Base-by-base conservation (phyloP, 768 basidiomycete species). In the Boletus insuetus region DNA sequence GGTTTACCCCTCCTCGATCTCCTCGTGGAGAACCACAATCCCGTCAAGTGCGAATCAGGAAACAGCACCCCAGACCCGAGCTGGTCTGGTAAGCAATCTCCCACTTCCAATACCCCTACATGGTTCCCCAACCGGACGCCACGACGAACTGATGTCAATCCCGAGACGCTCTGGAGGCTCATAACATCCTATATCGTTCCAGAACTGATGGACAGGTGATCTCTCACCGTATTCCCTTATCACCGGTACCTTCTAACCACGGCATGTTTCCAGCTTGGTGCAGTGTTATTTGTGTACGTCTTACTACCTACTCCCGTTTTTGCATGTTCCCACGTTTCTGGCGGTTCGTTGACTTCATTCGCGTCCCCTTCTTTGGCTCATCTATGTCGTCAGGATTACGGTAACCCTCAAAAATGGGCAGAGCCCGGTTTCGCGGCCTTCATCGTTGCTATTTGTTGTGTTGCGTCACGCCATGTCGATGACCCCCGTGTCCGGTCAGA, bases 401-500 rank as follows among this genome's bases (percentile, higher is more conserved):
- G 91, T 40, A 91, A 94, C 60, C 94, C 94, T 48, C 83, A 84
- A 72, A 94, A 94, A 77, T 96, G 94, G 94, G 91, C 87, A 47
- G 93, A 95, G 72, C 91, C 94, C 9, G 94, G 94, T 10, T 97
- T 97, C 65, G 92, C 90, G 39, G 86, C 93, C 11, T 94, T 95
- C 67, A 91, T 96, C 57, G 91, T 96, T n/a, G 83, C 93, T 1
- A 79, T 95, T 34, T 96, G 94, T 67, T 95, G 93, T 60, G 79
- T 97, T 6, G 87, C 93, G 0, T 95, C 93, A 4, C 81, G 94
- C 40, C 94, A 97, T 69, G 88, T 94, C 59, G 94, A 97, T 66
- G 94, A 96, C 71, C 86, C 87, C 20, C 86, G 94, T 43, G 92
- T 94, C 22, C 84, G 93, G 46, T 82, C 90, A 4, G 85, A 91